A percentile compares a stretch with the other conserved stretches of the same genome.
phyloP scores from a whole-genome alignment of 345 rosid genomes.

The Sisymbrium irio region DNA sequence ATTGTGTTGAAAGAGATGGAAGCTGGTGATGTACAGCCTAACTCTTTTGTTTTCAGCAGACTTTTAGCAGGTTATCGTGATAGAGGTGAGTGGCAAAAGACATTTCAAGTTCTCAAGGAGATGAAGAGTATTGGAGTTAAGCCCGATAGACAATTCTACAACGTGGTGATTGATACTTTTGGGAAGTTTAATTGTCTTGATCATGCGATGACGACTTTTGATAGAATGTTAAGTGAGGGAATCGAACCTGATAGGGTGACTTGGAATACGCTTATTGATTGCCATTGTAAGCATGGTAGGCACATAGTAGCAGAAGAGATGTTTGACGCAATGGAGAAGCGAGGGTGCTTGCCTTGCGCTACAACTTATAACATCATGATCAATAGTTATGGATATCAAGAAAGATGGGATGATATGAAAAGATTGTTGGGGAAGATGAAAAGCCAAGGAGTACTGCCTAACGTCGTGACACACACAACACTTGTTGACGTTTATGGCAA shows the following conservation, averaged over 20 bases:
- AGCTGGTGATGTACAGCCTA: conserved; percentile 63
- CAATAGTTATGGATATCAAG: conserved; percentile 73
- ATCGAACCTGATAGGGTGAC: conserved; percentile 80
- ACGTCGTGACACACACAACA: conserved; percentile 80
- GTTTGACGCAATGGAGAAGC: conserved; percentile 74
- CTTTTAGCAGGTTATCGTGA: conserved; percentile 79
- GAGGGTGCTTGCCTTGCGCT: conserved; percentile 71
- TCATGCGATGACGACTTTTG: conserved; percentile 82
- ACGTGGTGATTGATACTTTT: conserved; percentile 91
- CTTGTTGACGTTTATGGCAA: conserved; percentile 83
- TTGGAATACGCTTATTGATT: conserved; percentile 94
- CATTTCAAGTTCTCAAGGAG: conserved; percentile 88
- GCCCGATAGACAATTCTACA: conserved; percentile 85
- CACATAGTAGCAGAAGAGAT: conserved; percentile 75
- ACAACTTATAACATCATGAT: conserved; percentile 90
- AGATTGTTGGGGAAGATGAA: conserved; percentile 65
- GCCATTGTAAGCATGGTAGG: conserved; percentile 73
- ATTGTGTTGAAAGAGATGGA: conserved; percentile 95
- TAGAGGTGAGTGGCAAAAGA: conserved; percentile 92
- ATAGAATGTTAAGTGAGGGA: conserved; percentile 73
- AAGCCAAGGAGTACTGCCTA: conserved; percentile 62
- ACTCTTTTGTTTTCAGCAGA: conserved; percentile 75
- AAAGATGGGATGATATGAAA: conserved; percentile 83
- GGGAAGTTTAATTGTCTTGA: conserved; percentile 91
- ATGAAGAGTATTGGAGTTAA: conserved; percentile 79